Conservation (phyloP, 169 alveolate genomes). For the Cryptosporidium andersoni region DNA sequence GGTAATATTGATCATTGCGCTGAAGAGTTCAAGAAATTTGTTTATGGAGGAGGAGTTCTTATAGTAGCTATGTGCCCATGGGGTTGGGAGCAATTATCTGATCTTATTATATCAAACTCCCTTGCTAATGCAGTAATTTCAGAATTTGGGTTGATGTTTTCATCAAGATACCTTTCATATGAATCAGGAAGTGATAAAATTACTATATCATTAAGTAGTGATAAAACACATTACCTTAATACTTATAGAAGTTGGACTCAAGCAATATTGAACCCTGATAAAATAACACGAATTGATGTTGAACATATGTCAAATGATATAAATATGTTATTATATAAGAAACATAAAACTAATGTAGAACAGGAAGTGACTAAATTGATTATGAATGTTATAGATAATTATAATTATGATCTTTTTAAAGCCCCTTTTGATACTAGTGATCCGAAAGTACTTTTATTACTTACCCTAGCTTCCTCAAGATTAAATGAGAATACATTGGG, state of each 20-base stretch:
- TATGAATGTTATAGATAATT: constrained; percentile 12
- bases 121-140: constrained; percentile 14
- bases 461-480: constrained; percentile 33
- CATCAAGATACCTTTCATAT: constrained; percentile 13
- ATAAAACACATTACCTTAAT: no score
- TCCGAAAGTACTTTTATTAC: not conserved
- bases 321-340: constrained; percentile 1
- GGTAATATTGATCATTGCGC: constrained; percentile 2
- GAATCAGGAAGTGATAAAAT: not conserved
- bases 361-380: constrained; percentile 17
- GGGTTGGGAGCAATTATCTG: constrained; percentile 53
- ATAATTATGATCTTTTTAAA: not conserved
- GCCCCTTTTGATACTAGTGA: constrained; percentile 50
- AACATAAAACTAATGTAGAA: constrained; percentile 4
- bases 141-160: constrained; percentile 49
- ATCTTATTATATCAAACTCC: not conserved
- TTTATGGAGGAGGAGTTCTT: constrained; percentile 16
- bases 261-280: no score
- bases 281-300: no score
- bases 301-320: not conserved
- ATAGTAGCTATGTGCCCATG: constrained; percentile 57
- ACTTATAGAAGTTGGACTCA: no score
- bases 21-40: constrained; percentile 2
- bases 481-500: not conserved
- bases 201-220: no score